Percentiles rank a stretch among this genome's conserved stretches.
These are phyloP conservation scores for Bryoglossum gracile DNA, from an alignment of 495 filamentous ascomycete species.

Conservation along the genomic window DNA sequence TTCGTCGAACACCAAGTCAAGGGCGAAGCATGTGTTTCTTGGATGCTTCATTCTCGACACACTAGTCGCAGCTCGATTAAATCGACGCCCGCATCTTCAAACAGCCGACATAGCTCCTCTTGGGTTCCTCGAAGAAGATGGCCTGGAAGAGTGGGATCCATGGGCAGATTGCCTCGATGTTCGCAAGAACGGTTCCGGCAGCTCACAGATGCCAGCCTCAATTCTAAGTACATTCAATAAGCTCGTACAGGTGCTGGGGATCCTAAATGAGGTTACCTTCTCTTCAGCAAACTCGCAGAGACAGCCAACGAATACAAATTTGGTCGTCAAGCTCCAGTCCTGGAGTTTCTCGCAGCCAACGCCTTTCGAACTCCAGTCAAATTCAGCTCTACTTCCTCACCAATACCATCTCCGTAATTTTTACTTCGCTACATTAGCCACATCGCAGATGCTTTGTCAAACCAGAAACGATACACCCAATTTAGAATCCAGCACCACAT, in stretches of 20 bases:
- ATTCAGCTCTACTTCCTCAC: conserved; percentile 40
- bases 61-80: conserved; percentile 49
- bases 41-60: conserved; percentile 64
- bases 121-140: conserved; percentile 51
- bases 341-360: conserved; percentile 31
- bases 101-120: conserved; percentile 38
- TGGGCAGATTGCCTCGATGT: conserved; percentile 52
- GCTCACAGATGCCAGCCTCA: conserved; percentile 45
- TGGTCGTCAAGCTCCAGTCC: conserved; percentile 11
- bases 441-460: conserved; percentile 36
- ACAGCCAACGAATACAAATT: conserved; percentile 20
- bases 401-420: conserved; percentile 41
- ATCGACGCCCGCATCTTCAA: conserved; percentile 45
- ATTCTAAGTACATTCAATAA: conserved; percentile 59
- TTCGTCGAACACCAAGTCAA: conserved; percentile 24
- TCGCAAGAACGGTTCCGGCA: conserved; percentile 26
- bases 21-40: conserved; percentile 43
- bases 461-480: conserved; percentile 30
- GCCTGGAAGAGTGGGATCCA: conserved; percentile 65
- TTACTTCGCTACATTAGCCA: conserved; percentile 40
- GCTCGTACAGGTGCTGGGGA: conserved; percentile 41
- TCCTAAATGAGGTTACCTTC: conserved; percentile 25
- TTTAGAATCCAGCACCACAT: conserved; percentile 39
- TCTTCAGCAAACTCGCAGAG: not conserved
- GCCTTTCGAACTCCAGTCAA: conserved; percentile 35